phyloP scores from a whole-genome alignment of 2,329 filamentous ascomycete genomes.

The Massarina eburnea region DNA sequence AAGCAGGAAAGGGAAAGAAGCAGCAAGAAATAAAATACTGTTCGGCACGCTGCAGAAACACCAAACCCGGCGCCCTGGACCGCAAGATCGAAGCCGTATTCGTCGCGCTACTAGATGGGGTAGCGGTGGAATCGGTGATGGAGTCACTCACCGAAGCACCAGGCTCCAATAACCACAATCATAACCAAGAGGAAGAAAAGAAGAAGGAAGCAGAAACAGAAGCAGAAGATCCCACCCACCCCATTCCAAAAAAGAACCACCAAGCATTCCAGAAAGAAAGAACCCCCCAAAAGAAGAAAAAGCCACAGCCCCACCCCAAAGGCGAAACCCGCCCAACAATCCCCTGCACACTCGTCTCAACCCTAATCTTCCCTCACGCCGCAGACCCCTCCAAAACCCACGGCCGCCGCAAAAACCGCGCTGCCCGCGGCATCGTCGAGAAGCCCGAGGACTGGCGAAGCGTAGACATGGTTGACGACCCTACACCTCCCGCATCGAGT shows the following conservation, averaged over 20 bases:
- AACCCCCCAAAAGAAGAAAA: constrained; percentile 3
- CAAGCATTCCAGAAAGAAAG: too few relatives aligned
- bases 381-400: constrained; percentile 50
- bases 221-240: background rate
- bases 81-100: constrained; percentile 57
- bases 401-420: constrained; percentile 51
- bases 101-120: constrained; percentile 43
- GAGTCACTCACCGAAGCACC: background rate
- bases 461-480: constrained; percentile 48
- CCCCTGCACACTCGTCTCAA: constrained; percentile 54
- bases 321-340: constrained; percentile 56
- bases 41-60: constrained; percentile 56
- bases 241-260: constrained; percentile 5
- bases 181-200: background rate
- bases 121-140: constrained; percentile 31
- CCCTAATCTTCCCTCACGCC: constrained; percentile 51
- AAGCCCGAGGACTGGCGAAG: constrained; percentile 46
- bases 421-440: constrained; percentile 42
- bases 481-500: constrained; percentile 1
- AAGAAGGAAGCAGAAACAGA: constrained; percentile 11
- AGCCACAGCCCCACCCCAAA: constrained; percentile 44
- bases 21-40: constrained; percentile 56
- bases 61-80: constrained; percentile 55
- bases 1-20: too few relatives aligned
- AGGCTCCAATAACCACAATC: too few relatives aligned